Evolutionary conservation across 257 asterid species (phyloP), one percentile per base, ranked within the genome.

Genomic region (Catharanthus roseus): DNA sequence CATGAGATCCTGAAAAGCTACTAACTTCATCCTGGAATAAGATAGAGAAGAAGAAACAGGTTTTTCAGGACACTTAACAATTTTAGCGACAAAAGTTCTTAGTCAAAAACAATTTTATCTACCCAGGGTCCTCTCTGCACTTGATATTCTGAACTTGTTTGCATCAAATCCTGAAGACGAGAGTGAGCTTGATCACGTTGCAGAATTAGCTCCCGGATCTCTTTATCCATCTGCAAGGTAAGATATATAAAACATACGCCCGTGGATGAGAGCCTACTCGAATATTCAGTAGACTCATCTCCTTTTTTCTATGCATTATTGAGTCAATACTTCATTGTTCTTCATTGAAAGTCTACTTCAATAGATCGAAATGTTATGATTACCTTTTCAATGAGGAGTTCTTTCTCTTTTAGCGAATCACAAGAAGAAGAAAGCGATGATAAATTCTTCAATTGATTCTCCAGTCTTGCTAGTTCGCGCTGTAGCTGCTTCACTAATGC

Each of bases 401-500:
- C 98, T 75, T 77, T 85, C 28, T 88, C 77, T 6, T 85, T 89
- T 3, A 86, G 16, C 61, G 96, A 86, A 68, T 79, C 87, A 61
- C 76, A 69, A 0, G 89, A 49, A n/a, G 75, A 51, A 41, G 89
- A 80, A 49, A 76, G 77, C 0, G 88, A 81, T n/a, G 75, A 79
- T n/a, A 91, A 8, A 69, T 72, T 85, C 81, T 81, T 88, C 77
- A 95, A 68, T 84, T 95, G 95, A 39, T 64, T 77, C 81, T 87
- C 95, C 65, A 95, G 69, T 61, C 95, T 84, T 23, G 95, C 89
- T 23, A 92, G 75, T 70, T 95, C 99, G 65, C 60, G 88, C 61
- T 90, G 97, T 74, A 95, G 85, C 60, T 87, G 96, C 86, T 90
- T 95, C 74, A 95, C 96, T 31, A 95, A 71, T 12, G 93, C 92